phyloP scores from a whole-genome alignment of 768 basidiomycete genomes.

The Rhizopogon salebrosus region DNA sequence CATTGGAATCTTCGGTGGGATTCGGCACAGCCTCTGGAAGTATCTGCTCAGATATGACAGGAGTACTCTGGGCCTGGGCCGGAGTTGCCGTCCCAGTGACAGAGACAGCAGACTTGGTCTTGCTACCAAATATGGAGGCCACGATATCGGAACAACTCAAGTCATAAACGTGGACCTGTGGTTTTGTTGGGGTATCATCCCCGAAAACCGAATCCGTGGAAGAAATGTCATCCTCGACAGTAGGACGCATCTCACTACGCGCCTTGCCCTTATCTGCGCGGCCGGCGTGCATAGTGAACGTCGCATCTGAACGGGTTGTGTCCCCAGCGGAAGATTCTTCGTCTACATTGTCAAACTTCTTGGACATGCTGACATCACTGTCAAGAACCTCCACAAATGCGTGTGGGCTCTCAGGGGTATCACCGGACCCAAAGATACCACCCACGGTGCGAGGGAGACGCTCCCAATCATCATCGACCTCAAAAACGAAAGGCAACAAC shows the following conservation, averaged over 20 bases:
- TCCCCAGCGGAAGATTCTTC: conserved; percentile 31
- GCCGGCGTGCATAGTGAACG: conserved; percentile 9
- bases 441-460: conserved; percentile 38
- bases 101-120: conserved; percentile 12
- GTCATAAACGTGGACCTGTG: conserved; percentile 57
- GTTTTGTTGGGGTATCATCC: conserved; percentile 45
- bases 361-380: conserved; percentile 32
- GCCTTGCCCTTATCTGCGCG: conserved; percentile 46
- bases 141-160: conserved; percentile 18
- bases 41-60: conserved; percentile 25
- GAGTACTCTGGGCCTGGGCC: conserved; percentile 36
- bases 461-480: conserved; percentile 63
- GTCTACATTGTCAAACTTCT: conserved; percentile 20
- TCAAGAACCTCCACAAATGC: conserved; percentile 60
- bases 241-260: conserved; percentile 15
- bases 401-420: conserved; percentile 43
- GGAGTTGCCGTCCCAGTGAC: conserved; percentile 22
- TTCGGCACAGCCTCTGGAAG: conserved; percentile 11
- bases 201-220: conserved; percentile 39
- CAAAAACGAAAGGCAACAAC: conserved; percentile 40
- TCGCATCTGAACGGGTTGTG: conserved; percentile 19
- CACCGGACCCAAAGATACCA: conserved; percentile 33
- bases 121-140: conserved; percentile 16
- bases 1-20: conserved; percentile 7
- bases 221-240: conserved; percentile 29